Percentiles rank a stretch among this genome's conserved stretches.
Conservation (phyloP, 2,329 filamentous ascomycete species). For the Fusarium udum region DNA sequence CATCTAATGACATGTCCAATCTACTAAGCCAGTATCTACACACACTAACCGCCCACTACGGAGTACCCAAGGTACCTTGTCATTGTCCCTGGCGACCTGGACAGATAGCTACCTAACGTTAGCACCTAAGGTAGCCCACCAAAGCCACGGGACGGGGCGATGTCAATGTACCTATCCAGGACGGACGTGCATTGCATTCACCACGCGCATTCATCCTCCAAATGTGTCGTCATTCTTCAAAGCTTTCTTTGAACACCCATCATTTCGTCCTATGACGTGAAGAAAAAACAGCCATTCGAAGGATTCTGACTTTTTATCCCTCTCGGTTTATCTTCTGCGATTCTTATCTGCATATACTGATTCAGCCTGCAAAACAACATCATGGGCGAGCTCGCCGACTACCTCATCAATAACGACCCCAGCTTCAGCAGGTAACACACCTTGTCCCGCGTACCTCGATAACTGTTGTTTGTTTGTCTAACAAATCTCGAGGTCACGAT, state of each 20-base stretch:
- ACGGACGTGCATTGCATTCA: constrained; percentile 12
- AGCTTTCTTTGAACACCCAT: constrained; percentile 1
- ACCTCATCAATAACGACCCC: constrained; percentile 67
- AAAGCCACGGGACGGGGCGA: background rate
- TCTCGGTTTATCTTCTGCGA: background rate
- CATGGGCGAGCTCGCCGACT: constrained; percentile 76
- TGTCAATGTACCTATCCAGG: background rate
- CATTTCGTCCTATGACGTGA: background rate
- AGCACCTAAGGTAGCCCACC: background rate
- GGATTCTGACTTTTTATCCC: background rate
- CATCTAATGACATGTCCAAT: background rate
- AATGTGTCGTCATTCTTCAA: constrained; percentile 31
- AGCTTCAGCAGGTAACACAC: constrained; percentile 65
- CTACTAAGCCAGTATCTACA: background rate
- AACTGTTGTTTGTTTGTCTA: background rate
- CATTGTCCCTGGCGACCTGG: constrained; percentile 17
- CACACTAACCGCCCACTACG: background rate
- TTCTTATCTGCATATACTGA: background rate
- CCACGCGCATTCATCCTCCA: constrained; percentile 8
- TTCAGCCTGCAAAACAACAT: constrained; percentile 31
- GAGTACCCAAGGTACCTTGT: background rate
- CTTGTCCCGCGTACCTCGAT: background rate
- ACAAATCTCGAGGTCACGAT: constrained; percentile 67
- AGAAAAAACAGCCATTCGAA: background rate
- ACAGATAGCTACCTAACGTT: background rate